These are phyloP conservation scores for Crinitomyces ghanaensis DNA, from an alignment of 805 yeast species.

Conservation along the genomic window DNA sequence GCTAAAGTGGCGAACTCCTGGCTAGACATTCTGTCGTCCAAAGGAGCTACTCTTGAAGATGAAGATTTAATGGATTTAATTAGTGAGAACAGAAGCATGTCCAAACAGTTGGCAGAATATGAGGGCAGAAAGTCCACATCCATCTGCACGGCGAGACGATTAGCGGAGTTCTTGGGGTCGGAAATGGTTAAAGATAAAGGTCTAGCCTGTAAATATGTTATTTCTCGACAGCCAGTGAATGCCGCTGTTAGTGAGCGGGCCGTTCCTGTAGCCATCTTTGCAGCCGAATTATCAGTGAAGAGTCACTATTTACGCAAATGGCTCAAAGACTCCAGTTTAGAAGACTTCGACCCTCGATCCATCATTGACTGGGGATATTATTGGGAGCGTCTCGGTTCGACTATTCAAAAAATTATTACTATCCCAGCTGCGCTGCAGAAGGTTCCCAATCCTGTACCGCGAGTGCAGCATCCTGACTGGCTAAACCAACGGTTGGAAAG, in stretches of 20 bases:
- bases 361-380: slow-evolving; percentile 93
- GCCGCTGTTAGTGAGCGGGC: slow-evolving; percentile 96
- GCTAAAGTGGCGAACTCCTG: slow-evolving; percentile 91
- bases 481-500: slow-evolving; percentile 53
- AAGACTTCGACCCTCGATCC: slow-evolving; percentile 74
- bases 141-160: slow-evolving; percentile 84
- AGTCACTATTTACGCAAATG: slow-evolving; percentile 66
- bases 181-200: slow-evolving; percentile 97
- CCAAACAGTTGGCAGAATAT: slow-evolving; percentile 80
- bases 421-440: slow-evolving; percentile 95
- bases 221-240: slow-evolving; percentile 67
- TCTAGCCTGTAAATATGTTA: slow-evolving; percentile 86
- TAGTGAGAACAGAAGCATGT: slow-evolving; percentile 94
- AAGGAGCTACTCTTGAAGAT: slow-evolving; percentile 79
- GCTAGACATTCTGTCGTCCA: slow-evolving; percentile 85
- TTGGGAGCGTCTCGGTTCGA: slow-evolving; percentile 80
- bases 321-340: slow-evolving; percentile 69
- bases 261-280: slow-evolving; percentile 88
- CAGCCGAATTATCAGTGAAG: slow-evolving; percentile 65
- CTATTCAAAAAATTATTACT: slow-evolving; percentile 86
- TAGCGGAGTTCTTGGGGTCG: slow-evolving; percentile 90
- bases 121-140: slow-evolving; percentile 88
- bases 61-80: slow-evolving; percentile 89
- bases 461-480: slow-evolving; percentile 95
- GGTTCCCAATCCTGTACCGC: slow-evolving; percentile 82